Percentiles rank a stretch among this genome's conserved stretches.
phyloP scores from a whole-genome alignment of 345 rosid genomes.

The Cochlearia excelsa region DNA sequence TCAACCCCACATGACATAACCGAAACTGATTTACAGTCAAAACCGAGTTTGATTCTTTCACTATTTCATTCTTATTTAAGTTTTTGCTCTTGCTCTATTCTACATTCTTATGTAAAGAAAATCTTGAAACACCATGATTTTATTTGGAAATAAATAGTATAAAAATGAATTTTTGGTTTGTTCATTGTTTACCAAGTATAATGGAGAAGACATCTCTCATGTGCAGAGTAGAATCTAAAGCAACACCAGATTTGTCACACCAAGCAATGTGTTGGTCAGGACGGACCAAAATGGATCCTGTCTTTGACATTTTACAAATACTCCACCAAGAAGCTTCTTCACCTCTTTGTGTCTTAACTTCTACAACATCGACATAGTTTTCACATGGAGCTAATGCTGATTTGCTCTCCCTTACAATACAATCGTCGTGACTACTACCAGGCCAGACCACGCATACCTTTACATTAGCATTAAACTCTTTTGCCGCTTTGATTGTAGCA shows the following conservation, averaged over 20 bases:
- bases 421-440: slow-evolving; percentile 28
- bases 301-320: slow-evolving; percentile 60
- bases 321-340: slow-evolving; percentile 69
- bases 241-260: slow-evolving; percentile 49
- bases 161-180: slow-evolving; percentile 10
- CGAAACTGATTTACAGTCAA: background rate
- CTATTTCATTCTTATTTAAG: slow-evolving; percentile 5
- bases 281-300: slow-evolving; percentile 71
- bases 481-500: slow-evolving; percentile 51
- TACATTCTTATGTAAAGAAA: slow-evolving; percentile 28
- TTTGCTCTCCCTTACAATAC: slow-evolving; percentile 38
- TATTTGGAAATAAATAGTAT: slow-evolving; percentile 26
- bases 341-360: slow-evolving; percentile 34
- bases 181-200: slow-evolving; percentile 40
- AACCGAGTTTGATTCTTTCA: background rate
- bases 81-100: slow-evolving; percentile 8
- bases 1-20: slow-evolving; percentile 6
- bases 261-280: slow-evolving; percentile 86
- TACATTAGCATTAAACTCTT: slow-evolving; percentile 49
- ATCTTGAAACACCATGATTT: slow-evolving; percentile 15
- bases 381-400: slow-evolving; percentile 58
- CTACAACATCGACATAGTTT: slow-evolving; percentile 56
- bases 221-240: slow-evolving; percentile 44
- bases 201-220: slow-evolving; percentile 58
- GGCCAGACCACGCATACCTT: slow-evolving; percentile 74